Conservation (phyloP, 345 rosid species). For the Boechera retrofracta region DNA sequence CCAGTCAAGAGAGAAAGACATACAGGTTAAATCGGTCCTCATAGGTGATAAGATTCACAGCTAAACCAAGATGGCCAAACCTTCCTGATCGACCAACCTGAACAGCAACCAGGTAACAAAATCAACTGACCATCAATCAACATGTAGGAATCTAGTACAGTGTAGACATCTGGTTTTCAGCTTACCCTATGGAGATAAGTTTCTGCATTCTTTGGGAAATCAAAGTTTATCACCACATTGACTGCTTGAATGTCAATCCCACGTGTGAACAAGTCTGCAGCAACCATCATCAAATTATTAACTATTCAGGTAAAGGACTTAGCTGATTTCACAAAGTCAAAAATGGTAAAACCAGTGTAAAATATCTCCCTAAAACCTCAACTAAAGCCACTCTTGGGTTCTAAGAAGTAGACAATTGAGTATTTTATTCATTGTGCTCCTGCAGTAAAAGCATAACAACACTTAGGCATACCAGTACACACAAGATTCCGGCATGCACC, state of each 20-base stretch:
- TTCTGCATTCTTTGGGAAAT: constrained; percentile 88
- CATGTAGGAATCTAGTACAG: constrained; percentile 2
- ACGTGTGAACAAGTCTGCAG: constrained; percentile 83
- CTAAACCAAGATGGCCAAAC: constrained; percentile 95
- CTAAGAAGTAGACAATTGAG: background rate
- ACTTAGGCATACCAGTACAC: constrained; percentile 71
- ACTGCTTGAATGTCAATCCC: constrained; percentile 97
- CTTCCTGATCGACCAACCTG: constrained; percentile 97
- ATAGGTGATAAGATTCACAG: constrained; percentile 90
- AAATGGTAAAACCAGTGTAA: constrained; percentile 6
- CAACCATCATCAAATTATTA: constrained; percentile 33
- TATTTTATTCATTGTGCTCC: background rate
- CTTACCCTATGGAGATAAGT: constrained; percentile 96
- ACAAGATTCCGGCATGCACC: constrained; percentile 98
- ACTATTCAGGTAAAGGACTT: constrained; percentile 12
- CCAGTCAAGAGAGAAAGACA: constrained; percentile 28
- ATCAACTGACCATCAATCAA: constrained; percentile 22
- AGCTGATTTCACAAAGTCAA: background rate
- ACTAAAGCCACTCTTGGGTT: constrained; percentile 16
- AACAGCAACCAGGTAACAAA: background rate
- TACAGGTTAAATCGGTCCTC: constrained; percentile 96
- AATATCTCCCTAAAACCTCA: background rate
- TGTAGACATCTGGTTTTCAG: constrained; percentile 6
- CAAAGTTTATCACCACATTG: constrained; percentile 91
- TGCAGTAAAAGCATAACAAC: constrained; percentile 13